Conservation (phyloP, 2,329 filamentous ascomycete species). For the Fusarium sp. region DNA sequence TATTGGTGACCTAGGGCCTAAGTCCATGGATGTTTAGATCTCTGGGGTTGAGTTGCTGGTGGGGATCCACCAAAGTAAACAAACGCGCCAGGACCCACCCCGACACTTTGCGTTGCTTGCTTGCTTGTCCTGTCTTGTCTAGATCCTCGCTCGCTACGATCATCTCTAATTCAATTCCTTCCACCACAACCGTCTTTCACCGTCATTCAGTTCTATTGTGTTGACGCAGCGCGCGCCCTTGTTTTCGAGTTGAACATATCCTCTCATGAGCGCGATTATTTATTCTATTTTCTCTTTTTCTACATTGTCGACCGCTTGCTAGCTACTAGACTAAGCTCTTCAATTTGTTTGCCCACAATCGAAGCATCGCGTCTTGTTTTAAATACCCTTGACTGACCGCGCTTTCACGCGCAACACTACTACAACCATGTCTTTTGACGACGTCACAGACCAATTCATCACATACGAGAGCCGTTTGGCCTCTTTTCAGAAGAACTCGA, state of each 20-base stretch:
- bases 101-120: slow-evolving; percentile 21
- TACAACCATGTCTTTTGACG: slow-evolving; percentile 49
- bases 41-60: slow-evolving; percentile 15
- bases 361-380: slow-evolving; percentile 37
- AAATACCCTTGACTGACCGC: slow-evolving; percentile 28
- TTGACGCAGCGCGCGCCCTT: slow-evolving; percentile 15
- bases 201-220: slow-evolving; percentile 3
- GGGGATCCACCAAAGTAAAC: slow-evolving; percentile 49
- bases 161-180: slow-evolving; percentile 38
- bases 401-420: slow-evolving; percentile 36
- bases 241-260: slow-evolving; percentile 10
- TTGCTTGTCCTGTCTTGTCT: slow-evolving; percentile 16
- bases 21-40: slow-evolving; percentile 33
- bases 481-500: slow-evolving; percentile 78
- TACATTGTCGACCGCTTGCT: slow-evolving; percentile 13
- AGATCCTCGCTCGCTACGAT: slow-evolving; percentile 6
- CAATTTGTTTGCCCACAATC: slow-evolving; percentile 8
- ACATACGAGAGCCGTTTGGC: slow-evolving; percentile 81
- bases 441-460: slow-evolving; percentile 61
- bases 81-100: slow-evolving; percentile 49
- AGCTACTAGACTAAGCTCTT: background rate
- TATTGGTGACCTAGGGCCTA: background rate
- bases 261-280: slow-evolving; percentile 36
- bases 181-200: slow-evolving; percentile 27
- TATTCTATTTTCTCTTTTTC: slow-evolving; percentile 21